Percentiles rank a stretch among this genome's conserved stretches.
Conservation (phyloP, 2,329 filamentous ascomycete genomes). For the Pseudogymnoascus sp. region DNA sequence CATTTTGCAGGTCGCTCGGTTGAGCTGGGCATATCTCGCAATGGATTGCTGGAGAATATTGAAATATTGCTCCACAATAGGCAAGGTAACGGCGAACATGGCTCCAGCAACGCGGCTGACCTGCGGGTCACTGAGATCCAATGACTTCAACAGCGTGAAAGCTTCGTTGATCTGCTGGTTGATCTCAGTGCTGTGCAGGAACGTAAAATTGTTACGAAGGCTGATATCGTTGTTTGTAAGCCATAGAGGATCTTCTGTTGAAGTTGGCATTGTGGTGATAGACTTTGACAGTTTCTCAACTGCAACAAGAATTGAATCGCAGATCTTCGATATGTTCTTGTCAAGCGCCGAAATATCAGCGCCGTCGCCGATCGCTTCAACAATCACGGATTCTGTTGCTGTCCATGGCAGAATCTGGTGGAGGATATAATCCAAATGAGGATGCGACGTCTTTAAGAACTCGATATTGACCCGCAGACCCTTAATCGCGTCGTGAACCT, state of each 20-base stretch:
- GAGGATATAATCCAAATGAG: conserved; percentile 56
- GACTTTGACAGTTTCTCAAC: conserved; percentile 62
- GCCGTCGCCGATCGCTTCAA: conserved; percentile 10
- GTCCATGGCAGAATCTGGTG: conserved; percentile 61
- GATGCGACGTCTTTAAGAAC: conserved; percentile 30
- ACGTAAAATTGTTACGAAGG: conserved; percentile 21
- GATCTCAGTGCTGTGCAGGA: conserved; percentile 21
- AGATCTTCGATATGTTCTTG: conserved; percentile 50
- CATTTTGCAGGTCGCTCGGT: conserved; percentile 64
- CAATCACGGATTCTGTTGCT: conserved; percentile 22
- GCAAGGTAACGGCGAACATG: conserved; percentile 52
- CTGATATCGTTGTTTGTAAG: conserved; percentile 35
- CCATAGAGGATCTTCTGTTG: conserved; percentile 55
- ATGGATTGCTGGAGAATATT: conserved; percentile 51
- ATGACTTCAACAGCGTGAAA: conserved; percentile 35
- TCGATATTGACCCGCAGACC: conserved; percentile 23
- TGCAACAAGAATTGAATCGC: conserved; percentile 69
- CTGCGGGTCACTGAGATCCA: conserved; percentile 35
- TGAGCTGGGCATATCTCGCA: conserved; percentile 50
- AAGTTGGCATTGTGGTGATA: conserved; percentile 44
- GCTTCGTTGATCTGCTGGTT: conserved; percentile 32
- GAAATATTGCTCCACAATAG: conserved; percentile 68
- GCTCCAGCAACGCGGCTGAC: conserved; percentile 41
- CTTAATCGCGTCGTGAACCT: conserved; percentile 14
- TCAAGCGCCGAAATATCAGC: conserved; percentile 38